Conservation (phyloP, 106 monocot species). For the Dactylorhiza incarnata region DNA sequence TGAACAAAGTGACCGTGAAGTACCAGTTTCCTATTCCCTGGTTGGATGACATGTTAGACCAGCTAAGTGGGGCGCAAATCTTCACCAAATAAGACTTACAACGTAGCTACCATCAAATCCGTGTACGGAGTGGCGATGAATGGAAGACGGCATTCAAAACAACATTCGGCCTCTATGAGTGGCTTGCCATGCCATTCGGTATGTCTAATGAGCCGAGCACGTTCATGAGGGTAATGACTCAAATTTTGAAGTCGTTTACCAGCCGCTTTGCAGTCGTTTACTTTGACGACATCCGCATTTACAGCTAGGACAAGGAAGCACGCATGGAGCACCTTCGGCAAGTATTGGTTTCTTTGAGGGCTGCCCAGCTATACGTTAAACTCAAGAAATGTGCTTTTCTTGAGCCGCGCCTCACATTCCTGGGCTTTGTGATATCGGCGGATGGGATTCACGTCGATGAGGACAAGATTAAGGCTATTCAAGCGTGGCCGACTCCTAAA, state of each 20-base stretch:
- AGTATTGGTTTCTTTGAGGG: not conserved
- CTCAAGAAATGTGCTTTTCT: no score
- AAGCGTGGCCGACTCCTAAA: not conserved
- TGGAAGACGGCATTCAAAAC: not conserved
- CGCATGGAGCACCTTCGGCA: not conserved
- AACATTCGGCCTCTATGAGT: not conserved
- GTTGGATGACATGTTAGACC: not conserved
- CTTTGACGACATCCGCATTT: not conserved
- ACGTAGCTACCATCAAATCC: not conserved
- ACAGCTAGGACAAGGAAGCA: not conserved
- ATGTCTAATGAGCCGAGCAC: not conserved
- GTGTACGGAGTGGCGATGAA: not conserved
- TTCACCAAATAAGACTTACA: not conserved
- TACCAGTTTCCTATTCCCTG: not conserved
- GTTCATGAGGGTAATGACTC: not conserved
- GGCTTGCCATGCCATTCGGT: not conserved
- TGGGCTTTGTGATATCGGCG: not conserved
- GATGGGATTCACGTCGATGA: not conserved
- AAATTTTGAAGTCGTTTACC: not conserved
- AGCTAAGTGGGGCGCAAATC: not conserved
- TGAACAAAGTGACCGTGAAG: not conserved
- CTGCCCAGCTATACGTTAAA: not conserved
- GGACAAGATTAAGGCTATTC: not conserved
- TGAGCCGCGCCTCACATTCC: not conserved
- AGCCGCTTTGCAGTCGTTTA: not conserved